These are phyloP conservation scores for Pseudotsuga menziesii DNA, from an alignment of 75 land plant species.

Conservation along the genomic window DNA sequence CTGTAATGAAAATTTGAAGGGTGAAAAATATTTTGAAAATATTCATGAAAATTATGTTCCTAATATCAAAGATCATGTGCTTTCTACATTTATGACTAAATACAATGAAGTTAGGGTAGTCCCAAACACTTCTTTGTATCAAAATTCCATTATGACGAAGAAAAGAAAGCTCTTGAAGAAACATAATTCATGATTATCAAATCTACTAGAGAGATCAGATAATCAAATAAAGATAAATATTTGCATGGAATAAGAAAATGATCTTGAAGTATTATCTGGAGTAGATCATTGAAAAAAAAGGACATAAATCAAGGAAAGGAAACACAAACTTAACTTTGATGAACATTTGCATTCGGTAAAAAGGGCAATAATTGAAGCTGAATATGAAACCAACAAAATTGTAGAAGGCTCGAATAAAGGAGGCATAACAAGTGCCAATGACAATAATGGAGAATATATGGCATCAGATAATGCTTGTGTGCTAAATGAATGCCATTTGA, in stretches of 20 bases:
- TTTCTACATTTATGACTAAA: neutral
- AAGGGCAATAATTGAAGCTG: conserved; percentile 26
- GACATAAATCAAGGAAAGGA: conserved; percentile 6
- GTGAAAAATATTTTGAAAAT: no score
- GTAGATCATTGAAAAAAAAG: conserved; percentile 6
- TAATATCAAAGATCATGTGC: neutral
- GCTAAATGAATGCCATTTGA: conserved; percentile 9
- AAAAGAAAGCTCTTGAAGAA: conserved; percentile 5
- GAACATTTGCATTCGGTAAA: conserved; percentile 33
- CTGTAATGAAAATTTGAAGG: no score
- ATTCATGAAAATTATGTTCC: no score
- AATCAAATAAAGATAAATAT: neutral
- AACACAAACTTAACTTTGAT: conserved; percentile 9
- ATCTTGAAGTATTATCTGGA: neutral
- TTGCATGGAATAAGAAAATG: neutral
- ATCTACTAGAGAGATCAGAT: neutral
- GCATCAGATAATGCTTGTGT: conserved; percentile 15
- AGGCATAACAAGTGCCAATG: conserved; percentile 7
- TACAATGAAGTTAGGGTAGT: neutral
- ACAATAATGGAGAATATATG: conserved; percentile 14
- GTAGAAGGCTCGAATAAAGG: conserved; percentile 3
- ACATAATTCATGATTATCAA: neutral
- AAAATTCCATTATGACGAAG: neutral
- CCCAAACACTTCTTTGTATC: neutral
- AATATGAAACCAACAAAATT: conserved; percentile 9